Evolutionary conservation across 1,284 basidiomycete species (phyloP).

Genomic region (Trichosporon faecale): DNA sequence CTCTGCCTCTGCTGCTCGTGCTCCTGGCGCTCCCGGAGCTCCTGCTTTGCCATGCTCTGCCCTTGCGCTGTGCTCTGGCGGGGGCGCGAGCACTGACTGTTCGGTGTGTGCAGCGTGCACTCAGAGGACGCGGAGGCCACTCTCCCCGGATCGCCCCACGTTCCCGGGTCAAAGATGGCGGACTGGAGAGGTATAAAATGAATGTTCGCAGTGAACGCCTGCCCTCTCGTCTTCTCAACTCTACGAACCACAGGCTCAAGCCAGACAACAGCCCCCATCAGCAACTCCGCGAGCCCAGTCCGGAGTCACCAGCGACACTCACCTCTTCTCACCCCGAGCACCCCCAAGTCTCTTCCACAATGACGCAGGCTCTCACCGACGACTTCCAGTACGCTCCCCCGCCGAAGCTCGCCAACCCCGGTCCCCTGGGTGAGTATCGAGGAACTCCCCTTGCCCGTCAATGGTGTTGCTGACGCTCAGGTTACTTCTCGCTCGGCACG

Average conservation of each 20-base stretch:
- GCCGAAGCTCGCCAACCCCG: slow-evolving; percentile 13
- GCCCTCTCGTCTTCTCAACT: background rate
- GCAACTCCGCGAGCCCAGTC: background rate
- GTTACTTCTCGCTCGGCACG: slow-evolving; percentile 21
- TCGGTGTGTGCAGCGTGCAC: background rate
- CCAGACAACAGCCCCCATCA: background rate
- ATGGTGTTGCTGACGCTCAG: background rate
- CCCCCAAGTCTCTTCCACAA: background rate
- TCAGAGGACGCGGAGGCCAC: no score
- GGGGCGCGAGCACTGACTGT: background rate
- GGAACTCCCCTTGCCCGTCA: background rate
- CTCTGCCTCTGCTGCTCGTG: background rate
- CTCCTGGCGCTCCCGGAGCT: background rate
- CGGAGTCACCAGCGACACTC: background rate
- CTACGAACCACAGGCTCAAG: background rate
- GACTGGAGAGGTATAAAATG: background rate
- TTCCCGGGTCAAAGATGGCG: background rate
- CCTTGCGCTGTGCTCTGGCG: background rate
- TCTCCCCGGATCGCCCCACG: background rate
- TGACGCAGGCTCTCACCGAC: background rate
- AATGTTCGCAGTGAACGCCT: background rate
- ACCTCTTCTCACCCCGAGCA: background rate
- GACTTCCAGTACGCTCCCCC: background rate
- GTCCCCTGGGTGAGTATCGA: slow-evolving; percentile 12
- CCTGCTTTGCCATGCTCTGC: background rate